Evolutionary conservation across 768 basidiomycete species (phyloP).

Genomic region (Mycena rosella): DNA sequence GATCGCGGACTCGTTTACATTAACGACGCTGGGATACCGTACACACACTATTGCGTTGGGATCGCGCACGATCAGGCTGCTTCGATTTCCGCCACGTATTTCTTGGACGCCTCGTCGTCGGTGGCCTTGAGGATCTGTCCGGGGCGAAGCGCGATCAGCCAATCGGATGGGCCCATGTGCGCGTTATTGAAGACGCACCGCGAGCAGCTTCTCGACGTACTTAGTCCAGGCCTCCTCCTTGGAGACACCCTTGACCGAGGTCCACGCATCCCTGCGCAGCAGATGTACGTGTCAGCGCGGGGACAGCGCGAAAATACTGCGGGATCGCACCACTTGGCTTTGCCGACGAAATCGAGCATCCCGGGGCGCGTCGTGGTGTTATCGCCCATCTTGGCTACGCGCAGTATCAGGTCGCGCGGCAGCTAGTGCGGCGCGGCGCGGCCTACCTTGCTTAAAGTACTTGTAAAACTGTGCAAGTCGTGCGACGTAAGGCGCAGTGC

Average conservation of each 20-base stretch:
- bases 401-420: too few relatives aligned
- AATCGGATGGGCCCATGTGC: background rate
- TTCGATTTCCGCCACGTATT: conserved; percentile 67
- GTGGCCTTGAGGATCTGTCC: conserved; percentile 68
- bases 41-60: background rate
- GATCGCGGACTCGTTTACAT: conserved; percentile 3
- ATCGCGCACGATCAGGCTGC: conserved; percentile 50
- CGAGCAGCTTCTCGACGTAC: conserved; percentile 83
- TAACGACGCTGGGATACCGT: conserved; percentile 1
- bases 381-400: conserved; percentile 56
- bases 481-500: conserved; percentile 24
- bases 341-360: conserved; percentile 87
- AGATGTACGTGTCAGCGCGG: too few relatives aligned
- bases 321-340: conserved; percentile 84
- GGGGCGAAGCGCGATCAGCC: conserved; percentile 4
- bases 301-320: conserved; percentile 19
- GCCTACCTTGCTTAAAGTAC: conserved; percentile 91
- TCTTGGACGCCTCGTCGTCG: conserved; percentile 59
- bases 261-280: conserved; percentile 88
- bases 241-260: conserved; percentile 73
- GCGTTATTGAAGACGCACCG: conserved; percentile 59
- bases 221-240: conserved; percentile 77
- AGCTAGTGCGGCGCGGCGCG: background rate
- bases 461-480: conserved; percentile 82
- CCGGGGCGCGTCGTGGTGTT: conserved; percentile 75